Percentiles rank a stretch among this genome's conserved stretches.
phyloP scores from a whole-genome alignment of 352 stramenopile genomes.

The Globisporangium irregulare region DNA sequence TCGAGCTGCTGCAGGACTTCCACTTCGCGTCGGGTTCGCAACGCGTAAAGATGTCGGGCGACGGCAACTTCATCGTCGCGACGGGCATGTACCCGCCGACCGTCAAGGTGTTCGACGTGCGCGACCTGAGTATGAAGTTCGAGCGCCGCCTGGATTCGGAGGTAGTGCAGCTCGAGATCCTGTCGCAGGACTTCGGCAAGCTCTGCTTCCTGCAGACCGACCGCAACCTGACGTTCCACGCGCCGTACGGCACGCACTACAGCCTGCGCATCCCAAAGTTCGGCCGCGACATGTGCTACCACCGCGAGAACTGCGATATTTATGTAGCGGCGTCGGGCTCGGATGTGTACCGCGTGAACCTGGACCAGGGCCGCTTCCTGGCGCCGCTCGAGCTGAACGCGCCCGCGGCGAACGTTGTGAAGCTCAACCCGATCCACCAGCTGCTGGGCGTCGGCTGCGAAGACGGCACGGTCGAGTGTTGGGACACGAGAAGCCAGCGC shows the following conservation, averaged over 20 bases:
- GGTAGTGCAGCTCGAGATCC: slow-evolving; percentile 94
- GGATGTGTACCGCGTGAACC: slow-evolving; percentile 96
- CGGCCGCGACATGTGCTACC: slow-evolving; percentile 96
- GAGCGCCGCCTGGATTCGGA: slow-evolving; percentile 96
- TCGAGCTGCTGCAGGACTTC: slow-evolving; percentile 99
- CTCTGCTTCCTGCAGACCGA: slow-evolving; percentile 96
- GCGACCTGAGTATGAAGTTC: slow-evolving; percentile 99
- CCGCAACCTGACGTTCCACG: slow-evolving; percentile 97
- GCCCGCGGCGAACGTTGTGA: slow-evolving; percentile 85
- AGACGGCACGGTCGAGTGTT: slow-evolving; percentile 95
- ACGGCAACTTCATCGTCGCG: slow-evolving; percentile 96
- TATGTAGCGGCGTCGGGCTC: slow-evolving; percentile 86
- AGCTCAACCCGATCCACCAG: slow-evolving; percentile 89
- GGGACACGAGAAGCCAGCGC: slow-evolving; percentile 88
- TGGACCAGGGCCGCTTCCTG: slow-evolving; percentile 97
- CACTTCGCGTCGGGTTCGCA: slow-evolving; percentile 95
- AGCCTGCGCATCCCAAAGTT: slow-evolving; percentile 96
- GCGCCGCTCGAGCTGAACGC: slow-evolving; percentile 73
- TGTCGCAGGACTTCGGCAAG: slow-evolving; percentile 98
- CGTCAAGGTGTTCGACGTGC: slow-evolving; percentile 94
- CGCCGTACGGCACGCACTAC: slow-evolving; percentile 97
- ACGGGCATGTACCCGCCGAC: slow-evolving; percentile 96
- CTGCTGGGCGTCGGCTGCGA: slow-evolving; percentile 91
- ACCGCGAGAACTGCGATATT: slow-evolving; percentile 95
- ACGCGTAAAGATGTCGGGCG: slow-evolving; percentile 91